Evolutionary conservation across 2,329 filamentous ascomycete species (phyloP).

Genomic region (Pseudocercospora ulei): DNA sequence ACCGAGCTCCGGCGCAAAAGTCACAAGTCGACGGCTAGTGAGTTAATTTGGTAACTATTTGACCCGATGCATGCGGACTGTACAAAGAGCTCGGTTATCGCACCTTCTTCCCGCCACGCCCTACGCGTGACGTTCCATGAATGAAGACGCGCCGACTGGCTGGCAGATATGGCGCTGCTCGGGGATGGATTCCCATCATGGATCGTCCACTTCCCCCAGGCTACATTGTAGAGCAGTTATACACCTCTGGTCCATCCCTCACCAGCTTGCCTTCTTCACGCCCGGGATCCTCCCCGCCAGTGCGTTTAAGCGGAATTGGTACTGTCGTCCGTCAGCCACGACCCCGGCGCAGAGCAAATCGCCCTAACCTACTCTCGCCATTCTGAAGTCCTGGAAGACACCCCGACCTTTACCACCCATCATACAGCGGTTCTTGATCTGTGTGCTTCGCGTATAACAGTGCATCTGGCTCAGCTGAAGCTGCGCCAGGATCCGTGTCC

Average conservation of each 20-base stretch:
- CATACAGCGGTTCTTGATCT: constrained; percentile 89
- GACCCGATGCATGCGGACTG: too few relatives aligned
- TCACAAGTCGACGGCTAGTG: too few relatives aligned
- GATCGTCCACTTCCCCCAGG: too few relatives aligned
- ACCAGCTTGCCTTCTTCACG: constrained; percentile 96
- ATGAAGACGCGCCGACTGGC: too few relatives aligned
- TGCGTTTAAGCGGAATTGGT: constrained; percentile 83
- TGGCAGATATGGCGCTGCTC: too few relatives aligned
- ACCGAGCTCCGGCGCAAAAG: too few relatives aligned
- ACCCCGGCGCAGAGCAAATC: constrained; percentile 5
- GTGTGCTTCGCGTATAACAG: constrained; percentile 82
- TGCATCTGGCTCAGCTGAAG: constrained; percentile 92
- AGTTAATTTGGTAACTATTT: too few relatives aligned
- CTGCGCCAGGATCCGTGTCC: constrained; percentile 82
- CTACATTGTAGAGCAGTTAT: neutral
- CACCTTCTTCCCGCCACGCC: too few relatives aligned
- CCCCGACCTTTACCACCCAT: constrained; percentile 81
- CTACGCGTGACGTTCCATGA: too few relatives aligned
- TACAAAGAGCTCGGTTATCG: too few relatives aligned
- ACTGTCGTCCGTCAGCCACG: constrained; percentile 47
- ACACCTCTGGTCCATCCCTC: constrained; percentile 7
- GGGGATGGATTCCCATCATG: too few relatives aligned
- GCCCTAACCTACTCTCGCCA: constrained; percentile 64
- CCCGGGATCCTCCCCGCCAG: constrained; percentile 76
- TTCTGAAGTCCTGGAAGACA: constrained; percentile 86